These are phyloP conservation scores for Vigna angularis DNA, from an alignment of 306 rosid species.

Conservation along the genomic window DNA sequence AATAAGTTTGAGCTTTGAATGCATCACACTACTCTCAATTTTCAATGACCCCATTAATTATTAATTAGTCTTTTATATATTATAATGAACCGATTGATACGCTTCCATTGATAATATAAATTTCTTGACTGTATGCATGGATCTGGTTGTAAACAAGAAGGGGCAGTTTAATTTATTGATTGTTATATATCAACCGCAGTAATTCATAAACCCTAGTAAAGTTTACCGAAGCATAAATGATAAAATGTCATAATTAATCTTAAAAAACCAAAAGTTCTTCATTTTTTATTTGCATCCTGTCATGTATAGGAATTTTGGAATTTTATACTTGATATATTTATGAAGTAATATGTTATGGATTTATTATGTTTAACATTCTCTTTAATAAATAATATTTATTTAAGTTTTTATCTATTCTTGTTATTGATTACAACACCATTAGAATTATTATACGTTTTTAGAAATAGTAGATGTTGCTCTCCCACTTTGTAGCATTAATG, in stretches of 20 bases:
- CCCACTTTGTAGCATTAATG: too few relatives aligned
- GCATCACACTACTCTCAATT: slow-evolving; percentile 16
- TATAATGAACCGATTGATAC: slow-evolving; percentile 25
- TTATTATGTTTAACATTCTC: too few relatives aligned
- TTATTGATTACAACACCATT: too few relatives aligned
- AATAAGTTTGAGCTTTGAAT: slow-evolving; percentile 15
- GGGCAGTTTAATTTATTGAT: slow-evolving; percentile 35
- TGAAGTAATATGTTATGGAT: too few relatives aligned
- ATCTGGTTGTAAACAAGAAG: slow-evolving; percentile 41
- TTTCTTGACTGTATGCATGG: slow-evolving; percentile 41
- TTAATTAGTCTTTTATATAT: not conserved
- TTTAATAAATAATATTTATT: too few relatives aligned
- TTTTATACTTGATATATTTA: too few relatives aligned
- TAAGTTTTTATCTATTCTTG: too few relatives aligned
- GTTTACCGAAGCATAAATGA: not conserved
- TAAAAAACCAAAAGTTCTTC: not conserved
- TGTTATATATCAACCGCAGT: slow-evolving; percentile 4
- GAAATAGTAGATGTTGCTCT: too few relatives aligned
- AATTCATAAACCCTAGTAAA: slow-evolving; percentile 9
- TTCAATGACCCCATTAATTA: slow-evolving; percentile 14
- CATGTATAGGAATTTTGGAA: too few relatives aligned
- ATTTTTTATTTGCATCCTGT: not conserved
- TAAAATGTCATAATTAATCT: not conserved
- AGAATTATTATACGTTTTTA: too few relatives aligned
- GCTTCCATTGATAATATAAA: slow-evolving; percentile 38